Conservation (phyloP, 768 basidiomycete species). For the Lactarius deliciosus region DNA sequence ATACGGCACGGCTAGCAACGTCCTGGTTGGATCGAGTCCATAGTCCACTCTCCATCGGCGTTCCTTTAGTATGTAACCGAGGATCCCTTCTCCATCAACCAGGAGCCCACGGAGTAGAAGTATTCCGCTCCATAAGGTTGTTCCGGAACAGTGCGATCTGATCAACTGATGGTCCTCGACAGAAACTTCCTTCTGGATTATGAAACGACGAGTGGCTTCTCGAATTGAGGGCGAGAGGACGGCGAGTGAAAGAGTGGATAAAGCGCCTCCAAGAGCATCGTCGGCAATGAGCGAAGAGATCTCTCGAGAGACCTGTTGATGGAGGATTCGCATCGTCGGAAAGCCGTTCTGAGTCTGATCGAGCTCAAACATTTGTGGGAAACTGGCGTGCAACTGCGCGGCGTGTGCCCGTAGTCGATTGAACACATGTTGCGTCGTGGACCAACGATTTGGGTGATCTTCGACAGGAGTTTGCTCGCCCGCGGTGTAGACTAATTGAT, state of each 20-base stretch:
- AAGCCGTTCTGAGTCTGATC: not conserved
- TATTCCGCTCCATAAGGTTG: slow-evolving; percentile 38
- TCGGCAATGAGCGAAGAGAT: slow-evolving; percentile 5
- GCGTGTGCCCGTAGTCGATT: too few species aligned
- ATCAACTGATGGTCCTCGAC: not conserved
- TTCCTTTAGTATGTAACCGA: slow-evolving; percentile 40
- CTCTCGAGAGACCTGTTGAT: not conserved
- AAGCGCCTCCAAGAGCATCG: slow-evolving; percentile 4
- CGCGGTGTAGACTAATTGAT: too few species aligned
- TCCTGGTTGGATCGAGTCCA: slow-evolving; percentile 44
- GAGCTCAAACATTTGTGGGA: not conserved
- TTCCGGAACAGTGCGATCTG: not conserved
- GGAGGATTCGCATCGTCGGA: slow-evolving; percentile 11
- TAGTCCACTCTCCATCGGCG: slow-evolving; percentile 54
- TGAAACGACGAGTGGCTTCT: slow-evolving; percentile 10
- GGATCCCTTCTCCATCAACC: slow-evolving; percentile 38
- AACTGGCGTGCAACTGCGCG: not conserved
- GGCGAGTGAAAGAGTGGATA: not conserved
- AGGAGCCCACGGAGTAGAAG: slow-evolving; percentile 49
- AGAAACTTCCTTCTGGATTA: not conserved
- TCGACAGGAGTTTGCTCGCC: too few species aligned
- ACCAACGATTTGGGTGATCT: too few species aligned
- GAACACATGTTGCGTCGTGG: too few species aligned
- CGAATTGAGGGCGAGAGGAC: slow-evolving; percentile 3
- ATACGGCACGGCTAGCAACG: slow-evolving; percentile 37